These are phyloP conservation scores for Malassezia slooffiae DNA, from an alignment of 1,284 basidiomycete species.

Conservation along the genomic window DNA sequence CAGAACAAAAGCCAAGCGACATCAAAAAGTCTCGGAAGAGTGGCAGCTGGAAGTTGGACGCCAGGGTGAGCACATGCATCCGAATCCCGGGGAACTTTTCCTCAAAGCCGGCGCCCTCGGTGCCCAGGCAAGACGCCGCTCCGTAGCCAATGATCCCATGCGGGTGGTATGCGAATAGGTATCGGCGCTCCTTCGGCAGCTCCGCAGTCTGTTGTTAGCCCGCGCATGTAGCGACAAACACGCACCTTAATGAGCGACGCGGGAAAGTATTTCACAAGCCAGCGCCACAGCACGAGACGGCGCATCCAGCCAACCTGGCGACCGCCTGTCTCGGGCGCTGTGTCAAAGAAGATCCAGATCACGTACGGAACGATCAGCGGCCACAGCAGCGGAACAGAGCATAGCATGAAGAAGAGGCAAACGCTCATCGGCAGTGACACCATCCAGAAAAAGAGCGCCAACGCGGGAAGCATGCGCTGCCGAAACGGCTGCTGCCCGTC, in stretches of 20 bases:
- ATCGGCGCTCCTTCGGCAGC: constrained; percentile 76
- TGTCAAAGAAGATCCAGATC: constrained; percentile 65
- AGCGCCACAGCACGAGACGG: constrained; percentile 60
- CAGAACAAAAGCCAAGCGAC: constrained; percentile 71
- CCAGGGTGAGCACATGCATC: constrained; percentile 82
- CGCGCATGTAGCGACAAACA: constrained; percentile 31
- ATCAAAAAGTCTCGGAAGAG: constrained; percentile 79
- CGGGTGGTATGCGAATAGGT: constrained; percentile 63
- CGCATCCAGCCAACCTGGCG: constrained; percentile 68
- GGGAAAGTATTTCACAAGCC: constrained; percentile 86
- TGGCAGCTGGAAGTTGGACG: constrained; percentile 75
- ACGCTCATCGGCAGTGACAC: constrained; percentile 62
- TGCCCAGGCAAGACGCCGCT: constrained; percentile 82
- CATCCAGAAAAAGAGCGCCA: constrained; percentile 69
- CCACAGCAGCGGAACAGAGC: constrained; percentile 84
- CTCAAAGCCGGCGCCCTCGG: constrained; percentile 90
- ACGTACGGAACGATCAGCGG: constrained; percentile 69
- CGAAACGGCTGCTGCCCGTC: not conserved
- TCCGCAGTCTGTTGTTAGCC: too few species aligned
- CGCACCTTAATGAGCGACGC: constrained; percentile 51
- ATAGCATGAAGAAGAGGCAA: constrained; percentile 63
- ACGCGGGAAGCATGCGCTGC: constrained; percentile 37
- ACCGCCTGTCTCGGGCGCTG: constrained; percentile 66
- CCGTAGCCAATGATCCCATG: constrained; percentile 52
- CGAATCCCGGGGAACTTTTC: constrained; percentile 76